Evolutionary conservation across 495 filamentous ascomycete genomes (phyloP), one percentile per base, ranked within the genome.

Genomic region (Aspergillus avenaceus): DNA sequence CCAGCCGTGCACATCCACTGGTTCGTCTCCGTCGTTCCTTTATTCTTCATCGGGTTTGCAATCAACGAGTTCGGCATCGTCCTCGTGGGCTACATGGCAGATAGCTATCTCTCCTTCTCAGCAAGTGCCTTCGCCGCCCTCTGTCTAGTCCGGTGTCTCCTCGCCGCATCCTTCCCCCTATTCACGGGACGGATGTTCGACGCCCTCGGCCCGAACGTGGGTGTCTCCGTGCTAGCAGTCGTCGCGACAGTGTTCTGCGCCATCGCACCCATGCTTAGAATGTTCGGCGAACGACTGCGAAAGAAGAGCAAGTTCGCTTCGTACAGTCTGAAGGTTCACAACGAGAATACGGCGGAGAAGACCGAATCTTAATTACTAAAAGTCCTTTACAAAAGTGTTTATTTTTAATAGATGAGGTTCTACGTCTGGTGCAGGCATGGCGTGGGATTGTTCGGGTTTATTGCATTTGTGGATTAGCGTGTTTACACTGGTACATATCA

Each of bases 11-110:
- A 53, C 4, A 29, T 52, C 3, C 54, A 54, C 45, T 79, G 75
- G 75, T 54, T 67, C 19, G 64, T 63, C 0, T 63, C 70, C 1
- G 64, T 66, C 5, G 26, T 66, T 1, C 53, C 64, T 0, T 55
- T 77, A 0, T 52, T 70, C 0, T 45, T 66, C 1, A 59, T 76
- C 14, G 75, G 76, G 0, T 78, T 71, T 47, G 70, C 72, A 1
- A 49, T 65, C 13, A 74, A 73, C 42, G 76, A 79, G 48, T 70
- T 77, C 47, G 67, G 63, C 8, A 64, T 59, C 19, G 63, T 67
- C 1, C 62, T 79, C 8, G 55, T 60, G 1, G 73, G 71, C 1
- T 80, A 80, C 47, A 52, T 78, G 8, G 68, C 71, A 1, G 74
- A 78, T 53, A 56, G 64, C 5, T 80, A 79, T 40, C 60, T 68